Evolutionary conservation across 2,329 filamentous ascomycete genomes (phyloP).

Genomic region (Saccharata proteae): DNA sequence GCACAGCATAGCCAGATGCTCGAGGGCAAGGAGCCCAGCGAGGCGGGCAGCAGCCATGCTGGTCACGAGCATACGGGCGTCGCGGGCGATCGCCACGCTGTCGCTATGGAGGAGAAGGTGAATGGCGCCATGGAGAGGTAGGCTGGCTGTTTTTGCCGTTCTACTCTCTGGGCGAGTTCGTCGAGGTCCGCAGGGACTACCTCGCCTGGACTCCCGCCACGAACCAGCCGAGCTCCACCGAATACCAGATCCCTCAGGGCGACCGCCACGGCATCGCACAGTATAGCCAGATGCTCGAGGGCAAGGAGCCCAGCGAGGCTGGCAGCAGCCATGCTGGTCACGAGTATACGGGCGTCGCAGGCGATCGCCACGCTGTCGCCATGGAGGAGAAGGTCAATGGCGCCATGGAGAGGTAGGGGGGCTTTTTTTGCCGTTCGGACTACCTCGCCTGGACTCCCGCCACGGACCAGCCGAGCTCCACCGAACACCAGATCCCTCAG

Average conservation of each 20-base stretch:
- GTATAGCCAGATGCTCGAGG: slow-evolving; percentile 55
- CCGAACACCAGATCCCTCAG: no score
- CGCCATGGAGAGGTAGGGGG: no score
- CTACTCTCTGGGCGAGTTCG: slow-evolving; percentile 84
- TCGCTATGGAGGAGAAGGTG: slow-evolving; percentile 37
- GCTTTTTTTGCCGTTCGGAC: no score
- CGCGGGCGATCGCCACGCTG: slow-evolving; percentile 39
- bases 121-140: no score
- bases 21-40: slow-evolving; percentile 41
- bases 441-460: no score
- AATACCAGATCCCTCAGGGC: slow-evolving; percentile 50
- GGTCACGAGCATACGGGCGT: slow-evolving; percentile 36
- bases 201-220: slow-evolving; percentile 75
- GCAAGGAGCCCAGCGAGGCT: slow-evolving; percentile 36
- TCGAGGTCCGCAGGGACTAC: slow-evolving; percentile 79
- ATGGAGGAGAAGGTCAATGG: slow-evolving; percentile 33
- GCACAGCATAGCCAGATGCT: slow-evolving; percentile 56
- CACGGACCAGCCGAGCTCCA: no score
- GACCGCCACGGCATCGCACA: slow-evolving; percentile 58
- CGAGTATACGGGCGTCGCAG: slow-evolving; percentile 36
- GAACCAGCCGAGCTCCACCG: slow-evolving; percentile 47
- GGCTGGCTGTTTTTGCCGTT: no score
- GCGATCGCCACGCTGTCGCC: slow-evolving; percentile 41
- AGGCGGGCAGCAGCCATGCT: slow-evolving; percentile 24
- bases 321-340: slow-evolving; percentile 26